Conservation (phyloP, 2,329 filamentous ascomycete species). For the Parastagonospora avenae region DNA sequence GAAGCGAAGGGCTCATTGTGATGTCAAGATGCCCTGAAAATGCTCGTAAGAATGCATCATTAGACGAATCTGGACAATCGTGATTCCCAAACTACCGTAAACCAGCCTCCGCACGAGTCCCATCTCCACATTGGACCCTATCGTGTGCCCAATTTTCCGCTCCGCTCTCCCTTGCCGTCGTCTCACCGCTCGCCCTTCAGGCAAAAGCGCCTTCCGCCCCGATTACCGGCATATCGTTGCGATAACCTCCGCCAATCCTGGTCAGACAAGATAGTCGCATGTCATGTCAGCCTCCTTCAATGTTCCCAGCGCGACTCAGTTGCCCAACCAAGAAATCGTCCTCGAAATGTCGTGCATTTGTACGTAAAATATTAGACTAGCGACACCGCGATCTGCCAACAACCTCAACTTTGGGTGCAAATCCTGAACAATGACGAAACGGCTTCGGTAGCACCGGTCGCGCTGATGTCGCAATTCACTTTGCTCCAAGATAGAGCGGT, state of each 20-base stretch:
- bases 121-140: conserved; percentile 15
- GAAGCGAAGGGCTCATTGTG: background rate
- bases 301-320: conserved; percentile 15
- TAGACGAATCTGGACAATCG: background rate
- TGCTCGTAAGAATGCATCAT: conserved; percentile 4
- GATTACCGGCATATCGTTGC: conserved; percentile 18
- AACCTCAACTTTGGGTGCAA: conserved; percentile 23
- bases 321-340: conserved; percentile 15
- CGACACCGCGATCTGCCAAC: conserved; percentile 8
- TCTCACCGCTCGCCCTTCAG: conserved; percentile 31
- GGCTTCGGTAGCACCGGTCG: conserved; percentile 1
- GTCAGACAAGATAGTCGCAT: conserved; percentile 13
- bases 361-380: conserved; percentile 30
- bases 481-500: conserved; percentile 3
- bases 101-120: conserved; percentile 19
- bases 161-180: conserved; percentile 21
- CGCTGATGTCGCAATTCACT: conserved; percentile 1
- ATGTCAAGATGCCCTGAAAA: background rate
- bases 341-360: conserved; percentile 19
- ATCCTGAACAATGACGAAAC: conserved; percentile 15
- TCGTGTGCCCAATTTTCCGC: conserved; percentile 24
- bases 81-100: background rate
- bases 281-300: conserved; percentile 19
- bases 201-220: conserved; percentile 28
- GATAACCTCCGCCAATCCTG: conserved; percentile 26